Evolutionary conservation across 2,329 filamentous ascomycete genomes (phyloP).

Genomic region (Clonostachys sp.): DNA sequence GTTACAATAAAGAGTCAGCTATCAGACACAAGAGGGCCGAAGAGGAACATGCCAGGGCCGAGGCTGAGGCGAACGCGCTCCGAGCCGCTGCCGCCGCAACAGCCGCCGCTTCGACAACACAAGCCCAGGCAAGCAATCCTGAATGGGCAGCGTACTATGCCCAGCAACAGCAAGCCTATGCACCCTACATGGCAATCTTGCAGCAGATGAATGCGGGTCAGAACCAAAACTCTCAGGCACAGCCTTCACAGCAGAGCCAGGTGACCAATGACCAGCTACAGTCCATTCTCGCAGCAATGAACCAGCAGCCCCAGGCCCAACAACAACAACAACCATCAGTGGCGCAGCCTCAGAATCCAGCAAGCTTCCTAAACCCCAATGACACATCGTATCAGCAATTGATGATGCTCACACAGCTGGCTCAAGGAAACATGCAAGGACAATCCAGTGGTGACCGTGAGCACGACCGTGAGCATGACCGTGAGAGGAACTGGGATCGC

Average conservation of each 20-base stretch:
- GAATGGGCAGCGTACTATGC: constrained; percentile 20
- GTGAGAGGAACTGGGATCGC: constrained; percentile 17
- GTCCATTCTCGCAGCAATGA: constrained; percentile 36
- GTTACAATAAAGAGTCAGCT: constrained; percentile 34
- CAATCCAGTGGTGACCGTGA: constrained; percentile 14
- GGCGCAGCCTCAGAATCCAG: constrained; percentile 8
- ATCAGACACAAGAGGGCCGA: constrained; percentile 30
- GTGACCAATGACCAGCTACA: constrained; percentile 32
- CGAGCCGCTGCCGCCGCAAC: constrained; percentile 10
- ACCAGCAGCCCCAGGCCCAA: constrained; percentile 26
- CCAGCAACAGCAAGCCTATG: constrained; percentile 27
- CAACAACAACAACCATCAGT: constrained; percentile 11
- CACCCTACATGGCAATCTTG: constrained; percentile 34
- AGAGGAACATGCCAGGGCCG: constrained; percentile 25
- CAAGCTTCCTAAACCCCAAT: constrained; percentile 24
- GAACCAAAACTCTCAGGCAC: constrained; percentile 5
- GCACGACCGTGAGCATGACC: constrained; percentile 10
- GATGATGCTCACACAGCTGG: constrained; percentile 29
- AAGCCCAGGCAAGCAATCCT: constrained; percentile 8
- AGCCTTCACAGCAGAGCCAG: constrained; percentile 12
- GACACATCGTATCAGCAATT: constrained; percentile 34
- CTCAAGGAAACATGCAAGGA: constrained; percentile 14
- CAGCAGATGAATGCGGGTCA: constrained; percentile 32
- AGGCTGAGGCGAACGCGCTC: constrained; percentile 23
- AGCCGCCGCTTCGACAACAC: constrained; percentile 4